Percentiles rank a stretch among this genome's conserved stretches.
These are phyloP conservation scores for Metschnikowia drakensbergensis DNA, from an alignment of 805 yeast species.

Conservation along the genomic window DNA sequence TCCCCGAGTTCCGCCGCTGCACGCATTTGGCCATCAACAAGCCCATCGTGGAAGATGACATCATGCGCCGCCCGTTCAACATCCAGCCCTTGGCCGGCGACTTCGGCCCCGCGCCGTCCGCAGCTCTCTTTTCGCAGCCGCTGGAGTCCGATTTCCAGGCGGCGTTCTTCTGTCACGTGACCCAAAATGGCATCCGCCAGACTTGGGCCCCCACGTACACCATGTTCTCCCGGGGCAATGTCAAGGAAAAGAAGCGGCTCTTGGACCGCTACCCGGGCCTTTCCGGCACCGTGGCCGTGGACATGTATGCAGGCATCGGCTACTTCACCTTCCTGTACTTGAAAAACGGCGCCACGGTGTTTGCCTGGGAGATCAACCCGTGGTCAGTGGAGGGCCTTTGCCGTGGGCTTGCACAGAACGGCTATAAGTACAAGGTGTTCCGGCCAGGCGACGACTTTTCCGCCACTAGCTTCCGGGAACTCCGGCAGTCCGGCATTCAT, in stretches of 20 bases:
- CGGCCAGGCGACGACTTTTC: conserved; percentile 2
- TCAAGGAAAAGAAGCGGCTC: conserved; percentile 73
- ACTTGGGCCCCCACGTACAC: conserved; percentile 83
- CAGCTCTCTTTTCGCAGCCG: conserved; percentile 18
- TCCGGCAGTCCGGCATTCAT: conserved; percentile 17
- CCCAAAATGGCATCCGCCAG: conserved; percentile 73
- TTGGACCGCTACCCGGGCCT: conserved; percentile 40
- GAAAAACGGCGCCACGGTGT: conserved; percentile 48
- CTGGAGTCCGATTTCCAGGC: conserved; percentile 37
- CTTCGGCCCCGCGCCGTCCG: conserved; percentile 48
- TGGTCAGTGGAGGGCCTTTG: conserved; percentile 76
- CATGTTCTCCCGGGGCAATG: conserved; percentile 85
- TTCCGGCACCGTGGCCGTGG: conserved; percentile 48
- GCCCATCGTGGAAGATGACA: conserved; percentile 57
- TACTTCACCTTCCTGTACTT: conserved; percentile 73
- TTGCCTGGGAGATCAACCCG: conserved; percentile 82
- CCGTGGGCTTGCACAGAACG: conserved; percentile 50
- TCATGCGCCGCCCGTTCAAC: conserved; percentile 62
- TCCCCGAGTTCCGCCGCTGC: conserved; percentile 5
- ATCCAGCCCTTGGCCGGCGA: conserved; percentile 60
- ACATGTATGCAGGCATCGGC: conserved; percentile 82
- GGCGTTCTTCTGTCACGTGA: conserved; percentile 68
- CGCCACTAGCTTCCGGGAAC: background rate
- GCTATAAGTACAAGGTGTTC: conserved; percentile 21
- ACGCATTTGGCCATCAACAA: conserved; percentile 70